Evolutionary conservation across 140 eudicot genomes (phyloP).

Genomic region (Bidens hawaiensis): DNA sequence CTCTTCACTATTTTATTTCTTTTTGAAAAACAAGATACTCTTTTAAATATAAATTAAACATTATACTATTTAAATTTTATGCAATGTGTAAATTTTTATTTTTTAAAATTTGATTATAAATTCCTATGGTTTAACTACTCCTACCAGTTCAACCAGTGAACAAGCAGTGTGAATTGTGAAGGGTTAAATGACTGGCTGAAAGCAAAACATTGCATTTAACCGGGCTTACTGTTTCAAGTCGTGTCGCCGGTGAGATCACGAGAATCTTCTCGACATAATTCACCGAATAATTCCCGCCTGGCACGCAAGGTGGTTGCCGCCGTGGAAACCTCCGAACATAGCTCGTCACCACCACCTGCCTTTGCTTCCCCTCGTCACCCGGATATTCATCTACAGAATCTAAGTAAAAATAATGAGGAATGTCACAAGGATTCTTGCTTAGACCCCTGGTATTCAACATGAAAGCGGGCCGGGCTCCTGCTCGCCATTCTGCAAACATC

Average conservation of each 20-base stretch:
- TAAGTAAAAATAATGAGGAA: conserved; percentile 56
- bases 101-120: too few relatives aligned
- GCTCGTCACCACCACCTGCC: conserved; percentile 30
- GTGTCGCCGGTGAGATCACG: conserved; percentile 39
- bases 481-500: conserved; percentile 55
- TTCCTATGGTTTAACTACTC: too few relatives aligned
- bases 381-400: conserved; percentile 32
- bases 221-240: conserved; percentile 34
- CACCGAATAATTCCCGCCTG: conserved; percentile 33
- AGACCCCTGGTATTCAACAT: conserved; percentile 48
- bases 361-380: neutral
- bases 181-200: too few relatives aligned
- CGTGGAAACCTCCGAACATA: conserved; percentile 39
- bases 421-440: conserved; percentile 42
- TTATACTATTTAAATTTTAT: too few relatives aligned
- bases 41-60: too few relatives aligned
- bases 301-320: conserved; percentile 26
- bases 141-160: too few relatives aligned
- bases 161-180: too few relatives aligned
- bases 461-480: conserved; percentile 34
- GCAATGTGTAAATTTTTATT: too few relatives aligned
- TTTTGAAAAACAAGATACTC: too few relatives aligned
- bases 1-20: too few relatives aligned
- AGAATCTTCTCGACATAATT: conserved; percentile 24
- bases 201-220: too few relatives aligned